Percentiles rank a stretch among this genome's conserved stretches.
These are phyloP conservation scores for Tilletia setariae DNA, from an alignment of 1,284 basidiomycete genomes.

Conservation along the genomic window DNA sequence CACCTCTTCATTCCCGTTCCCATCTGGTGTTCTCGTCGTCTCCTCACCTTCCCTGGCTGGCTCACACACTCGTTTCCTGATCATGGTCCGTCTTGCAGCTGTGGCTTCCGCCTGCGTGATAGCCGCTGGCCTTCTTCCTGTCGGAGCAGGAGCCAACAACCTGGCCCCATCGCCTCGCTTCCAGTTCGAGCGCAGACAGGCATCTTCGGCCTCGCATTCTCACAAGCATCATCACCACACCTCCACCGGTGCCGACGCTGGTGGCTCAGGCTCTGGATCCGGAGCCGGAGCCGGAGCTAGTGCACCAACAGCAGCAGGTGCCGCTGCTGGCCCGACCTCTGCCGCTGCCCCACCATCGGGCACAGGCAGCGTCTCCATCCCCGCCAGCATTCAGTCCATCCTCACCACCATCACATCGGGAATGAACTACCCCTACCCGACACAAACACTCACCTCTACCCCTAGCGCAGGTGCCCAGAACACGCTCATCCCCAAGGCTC, in stretches of 20 bases:
- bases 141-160: not conserved
- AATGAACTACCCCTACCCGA: conserved; percentile 29
- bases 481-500: conserved; percentile 41
- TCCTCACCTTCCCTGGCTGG: not conserved
- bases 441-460: conserved; percentile 35
- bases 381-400: conserved; percentile 33
- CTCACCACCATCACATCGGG: conserved; percentile 39
- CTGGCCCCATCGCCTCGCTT: conserved; percentile 7
- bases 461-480: conserved; percentile 37
- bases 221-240: not conserved
- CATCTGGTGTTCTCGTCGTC: not conserved
- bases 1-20: not conserved
- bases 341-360: not conserved
- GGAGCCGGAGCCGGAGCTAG: no score
- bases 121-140: not conserved
- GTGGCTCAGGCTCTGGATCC: no score
- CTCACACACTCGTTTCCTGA: not conserved
- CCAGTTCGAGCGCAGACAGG: conserved; percentile 5
- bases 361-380: conserved; percentile 19
- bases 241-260: not conserved
- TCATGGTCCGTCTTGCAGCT: not conserved
- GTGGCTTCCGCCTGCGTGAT: not conserved
- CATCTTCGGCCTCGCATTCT: not conserved
- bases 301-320: not conserved
- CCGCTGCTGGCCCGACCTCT: not conserved